phyloP scores from a whole-genome alignment of 2,329 filamentous ascomycete genomes.

The Elsinoe batatas region DNA sequence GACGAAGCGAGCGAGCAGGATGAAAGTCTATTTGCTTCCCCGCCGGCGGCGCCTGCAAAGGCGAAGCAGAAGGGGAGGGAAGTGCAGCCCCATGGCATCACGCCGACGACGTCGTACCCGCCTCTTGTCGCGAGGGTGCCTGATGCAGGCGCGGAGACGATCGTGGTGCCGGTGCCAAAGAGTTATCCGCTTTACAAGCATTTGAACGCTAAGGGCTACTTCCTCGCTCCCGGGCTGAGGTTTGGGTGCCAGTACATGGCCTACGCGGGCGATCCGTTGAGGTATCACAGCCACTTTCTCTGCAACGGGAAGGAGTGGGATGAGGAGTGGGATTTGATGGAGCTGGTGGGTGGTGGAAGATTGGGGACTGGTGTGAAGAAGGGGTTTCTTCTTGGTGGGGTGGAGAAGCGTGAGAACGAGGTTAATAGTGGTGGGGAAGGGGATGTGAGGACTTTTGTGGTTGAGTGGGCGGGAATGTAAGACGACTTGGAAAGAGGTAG shows the following conservation, averaged over 20 bases:
- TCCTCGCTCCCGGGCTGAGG: constrained; percentile 79
- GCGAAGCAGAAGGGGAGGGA: neutral
- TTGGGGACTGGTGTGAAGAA: constrained; percentile 95
- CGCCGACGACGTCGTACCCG: constrained; percentile 42
- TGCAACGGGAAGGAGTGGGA: constrained; percentile 81
- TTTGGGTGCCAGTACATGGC: constrained; percentile 93
- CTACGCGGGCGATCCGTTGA: constrained; percentile 87
- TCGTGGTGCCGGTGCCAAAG: constrained; percentile 28
- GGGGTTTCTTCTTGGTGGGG: constrained; percentile 75
- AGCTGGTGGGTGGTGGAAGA: constrained; percentile 76
- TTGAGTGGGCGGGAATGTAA: constrained; percentile 94
- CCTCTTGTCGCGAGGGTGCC: constrained; percentile 25
- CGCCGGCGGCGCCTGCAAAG: neutral
- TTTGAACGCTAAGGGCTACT: constrained; percentile 71
- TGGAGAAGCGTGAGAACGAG: constrained; percentile 29
- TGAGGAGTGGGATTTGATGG: constrained; percentile 71
- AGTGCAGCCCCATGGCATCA: constrained; percentile 27
- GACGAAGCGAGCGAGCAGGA: neutral
- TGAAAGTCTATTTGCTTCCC: neutral
- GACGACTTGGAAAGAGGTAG: neutral
- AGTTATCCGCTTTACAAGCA: constrained; percentile 72
- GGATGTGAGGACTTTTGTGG: constrained; percentile 61
- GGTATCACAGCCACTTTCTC: constrained; percentile 92
- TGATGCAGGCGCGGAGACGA: neutral
- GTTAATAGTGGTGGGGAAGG: constrained; percentile 18